Percentiles rank a stretch among this genome's conserved stretches.
These are phyloP conservation scores for Mucor indicus DNA, from an alignment of 371 early-diverging fungal species.

Conservation along the genomic window DNA sequence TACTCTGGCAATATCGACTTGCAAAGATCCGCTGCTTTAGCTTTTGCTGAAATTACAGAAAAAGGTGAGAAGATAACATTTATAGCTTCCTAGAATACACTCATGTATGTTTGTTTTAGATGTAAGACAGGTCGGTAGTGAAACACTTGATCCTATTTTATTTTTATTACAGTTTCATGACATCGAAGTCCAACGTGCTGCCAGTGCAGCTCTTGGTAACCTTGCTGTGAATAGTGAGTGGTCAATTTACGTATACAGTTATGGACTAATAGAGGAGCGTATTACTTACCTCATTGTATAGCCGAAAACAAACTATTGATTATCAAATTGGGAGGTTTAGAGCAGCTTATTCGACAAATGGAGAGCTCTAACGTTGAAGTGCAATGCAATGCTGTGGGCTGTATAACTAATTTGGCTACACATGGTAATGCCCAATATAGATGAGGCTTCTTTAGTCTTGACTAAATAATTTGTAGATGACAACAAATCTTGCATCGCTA, in stretches of 20 bases:
- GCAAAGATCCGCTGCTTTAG: conserved; percentile 86
- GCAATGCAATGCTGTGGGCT: conserved; percentile 93
- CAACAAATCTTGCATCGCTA: conserved; percentile 86
- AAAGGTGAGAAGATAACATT: no score
- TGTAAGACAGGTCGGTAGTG: conserved; percentile 74
- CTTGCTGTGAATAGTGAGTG: conserved; percentile 81
- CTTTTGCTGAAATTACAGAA: conserved; percentile 92
- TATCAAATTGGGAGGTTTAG: conserved; percentile 83
- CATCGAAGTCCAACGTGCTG: conserved; percentile 85
- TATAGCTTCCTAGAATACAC: no score
- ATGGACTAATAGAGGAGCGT: background rate
- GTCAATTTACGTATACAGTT: background rate
- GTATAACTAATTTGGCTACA: conserved; percentile 92
- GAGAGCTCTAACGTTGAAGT: conserved; percentile 84
- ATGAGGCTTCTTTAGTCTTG: background rate
- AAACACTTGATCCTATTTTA: conserved; percentile 80
- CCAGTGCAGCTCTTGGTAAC: conserved; percentile 89
- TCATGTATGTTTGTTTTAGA: no score
- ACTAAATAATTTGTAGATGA: conserved; percentile 55
- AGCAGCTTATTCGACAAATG: conserved; percentile 87
- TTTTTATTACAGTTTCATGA: conserved; percentile 82
- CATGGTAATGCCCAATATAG: conserved; percentile 52
- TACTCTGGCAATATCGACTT: conserved; percentile 85
- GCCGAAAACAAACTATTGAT: conserved; percentile 84
- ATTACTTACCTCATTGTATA: background rate